Conservation (phyloP, 2,329 filamentous ascomycete species). For the Acrocalymma vagum region DNA sequence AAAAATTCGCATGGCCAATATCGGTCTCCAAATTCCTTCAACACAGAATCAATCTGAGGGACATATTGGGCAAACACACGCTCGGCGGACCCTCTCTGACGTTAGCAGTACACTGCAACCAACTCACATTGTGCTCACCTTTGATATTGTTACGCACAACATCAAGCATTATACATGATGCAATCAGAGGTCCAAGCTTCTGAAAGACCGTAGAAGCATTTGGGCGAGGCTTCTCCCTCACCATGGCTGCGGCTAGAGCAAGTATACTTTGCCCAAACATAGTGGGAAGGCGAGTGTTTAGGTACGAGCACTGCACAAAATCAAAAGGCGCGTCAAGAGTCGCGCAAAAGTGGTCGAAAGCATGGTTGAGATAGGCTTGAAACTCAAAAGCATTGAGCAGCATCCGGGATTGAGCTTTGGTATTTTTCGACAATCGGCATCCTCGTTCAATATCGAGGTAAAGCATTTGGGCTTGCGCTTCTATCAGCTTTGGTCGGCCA, state of each 20-base stretch:
- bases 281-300: slow-evolving; percentile 56
- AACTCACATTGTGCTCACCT: slow-evolving; percentile 16
- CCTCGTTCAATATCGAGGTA: slow-evolving; percentile 53
- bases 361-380: slow-evolving; percentile 57
- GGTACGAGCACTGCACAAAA: slow-evolving; percentile 58
- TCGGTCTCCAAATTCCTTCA: slow-evolving; percentile 55
- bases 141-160: slow-evolving; percentile 47
- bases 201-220: slow-evolving; percentile 45
- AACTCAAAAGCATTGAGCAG: slow-evolving; percentile 57
- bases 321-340: slow-evolving; percentile 59
- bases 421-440: slow-evolving; percentile 29
- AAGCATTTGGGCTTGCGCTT: slow-evolving; percentile 58
- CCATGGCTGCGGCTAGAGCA: slow-evolving; percentile 56
- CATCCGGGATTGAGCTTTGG: slow-evolving; percentile 50
- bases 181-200: slow-evolving; percentile 55
- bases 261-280: slow-evolving; percentile 62
- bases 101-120: not conserved
- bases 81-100: not conserved
- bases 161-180: slow-evolving; percentile 60
- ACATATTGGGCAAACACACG: slow-evolving; percentile 39
- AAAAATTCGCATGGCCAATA: slow-evolving; percentile 57
- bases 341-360: slow-evolving; percentile 60
- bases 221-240: slow-evolving; percentile 6
- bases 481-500: slow-evolving; percentile 57
- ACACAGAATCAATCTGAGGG: slow-evolving; percentile 52